Evolutionary conservation across 441 rosid genomes (phyloP), one percentile per base, ranked within the genome.

Genomic region (Biscutella laevigata): DNA sequence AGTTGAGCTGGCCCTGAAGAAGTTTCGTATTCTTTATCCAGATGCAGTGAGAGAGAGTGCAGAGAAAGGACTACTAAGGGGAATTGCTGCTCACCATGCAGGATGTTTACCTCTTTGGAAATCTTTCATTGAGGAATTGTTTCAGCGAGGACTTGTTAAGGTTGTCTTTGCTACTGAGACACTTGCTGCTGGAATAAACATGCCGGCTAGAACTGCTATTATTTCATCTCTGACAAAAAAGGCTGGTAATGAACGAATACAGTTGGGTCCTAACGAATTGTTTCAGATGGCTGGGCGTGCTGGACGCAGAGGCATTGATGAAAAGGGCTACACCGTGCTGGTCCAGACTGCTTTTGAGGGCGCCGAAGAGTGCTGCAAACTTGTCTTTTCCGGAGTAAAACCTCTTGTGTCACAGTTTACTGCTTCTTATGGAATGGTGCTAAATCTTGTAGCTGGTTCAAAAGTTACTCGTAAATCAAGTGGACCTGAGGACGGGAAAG

Each of bases 201-300:
- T 91, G 98, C 98, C 98, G 34, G 98, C 98, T 38, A 77, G 98
- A 71, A 82, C 98, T 6, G 78, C 96, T 54, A 87, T 85, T 34
- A 80, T 91, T 49, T 77, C 96, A 11, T 75, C 91, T 74, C 80
- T 88, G 40, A 72, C 85, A 57, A 85, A 77, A 71, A 80, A 94
- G 73, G 83, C 71, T 53, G 75, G 80, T 62, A 76, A 40, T 40
- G 98, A 88, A 28, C 85, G 87, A 6, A 70, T 77, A 49, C 78
- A 74, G 40, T 75, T 88, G 69, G 83, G 82, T 74, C 77, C 98
- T 16, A 91, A 85, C 50, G 96, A 91, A 61, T 64, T 85, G 67
- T 80, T 83, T 62, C 98, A 88, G 69, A 88, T 91, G 98, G 96
- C 98, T 1, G 98, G 98, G 7, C 94, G 98, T 57, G 95, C 96